Conservation (phyloP, 306 rosid species). For the Adenanthera pavonina region DNA sequence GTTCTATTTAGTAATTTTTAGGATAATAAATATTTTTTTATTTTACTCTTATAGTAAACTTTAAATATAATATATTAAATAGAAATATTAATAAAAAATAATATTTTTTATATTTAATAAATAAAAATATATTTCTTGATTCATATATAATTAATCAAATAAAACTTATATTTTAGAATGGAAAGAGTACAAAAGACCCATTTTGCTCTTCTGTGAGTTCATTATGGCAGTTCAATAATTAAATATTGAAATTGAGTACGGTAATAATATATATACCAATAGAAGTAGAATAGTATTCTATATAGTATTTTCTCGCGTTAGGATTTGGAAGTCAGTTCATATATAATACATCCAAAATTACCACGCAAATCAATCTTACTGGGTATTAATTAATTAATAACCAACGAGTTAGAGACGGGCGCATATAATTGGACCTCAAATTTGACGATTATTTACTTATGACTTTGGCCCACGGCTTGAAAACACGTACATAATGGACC, state of each 20-base stretch:
- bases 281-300: not conserved
- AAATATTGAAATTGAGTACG: not conserved
- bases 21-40: too few relatives aligned
- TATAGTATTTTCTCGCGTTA: not conserved
- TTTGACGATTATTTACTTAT: slow-evolving; percentile 37
- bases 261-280: not conserved
- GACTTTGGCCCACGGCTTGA: slow-evolving; percentile 46
- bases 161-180: too few relatives aligned
- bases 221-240: not conserved
- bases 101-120: too few relatives aligned
- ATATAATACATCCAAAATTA: too few relatives aligned
- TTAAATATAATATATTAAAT: too few relatives aligned
- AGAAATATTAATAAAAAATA: too few relatives aligned
- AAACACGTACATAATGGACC: slow-evolving; percentile 38
- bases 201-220: not conserved
- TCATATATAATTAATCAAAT: too few relatives aligned
- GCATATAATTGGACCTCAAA: slow-evolving; percentile 54
- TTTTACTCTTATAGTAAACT: too few relatives aligned
- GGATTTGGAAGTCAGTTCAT: not conserved
- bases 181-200: not conserved
- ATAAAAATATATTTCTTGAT: too few relatives aligned
- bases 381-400: not conserved
- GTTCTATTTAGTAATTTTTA: too few relatives aligned
- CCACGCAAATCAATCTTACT: too few relatives aligned
- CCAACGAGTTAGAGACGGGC: not conserved